A percentile compares a stretch with the other conserved stretches of the same genome.
Evolutionary conservation across 2,329 filamentous ascomycete genomes (phyloP).

Genomic region (Monosporascus cannonballus): DNA sequence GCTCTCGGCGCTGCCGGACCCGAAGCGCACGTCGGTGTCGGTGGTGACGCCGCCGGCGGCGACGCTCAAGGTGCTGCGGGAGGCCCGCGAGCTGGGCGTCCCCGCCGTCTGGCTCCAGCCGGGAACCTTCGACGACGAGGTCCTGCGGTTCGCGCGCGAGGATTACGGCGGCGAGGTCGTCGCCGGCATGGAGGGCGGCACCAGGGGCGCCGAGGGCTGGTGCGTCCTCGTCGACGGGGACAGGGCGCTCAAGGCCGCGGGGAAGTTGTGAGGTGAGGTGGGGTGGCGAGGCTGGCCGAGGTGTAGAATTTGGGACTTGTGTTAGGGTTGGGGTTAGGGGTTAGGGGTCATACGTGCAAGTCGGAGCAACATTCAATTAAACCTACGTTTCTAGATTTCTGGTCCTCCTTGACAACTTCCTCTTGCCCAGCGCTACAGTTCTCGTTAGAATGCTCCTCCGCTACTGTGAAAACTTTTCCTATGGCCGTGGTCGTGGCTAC

Average conservation of each 20-base stretch:
- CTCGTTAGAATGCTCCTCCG: too few relatives aligned
- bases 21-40: constrained; percentile 67
- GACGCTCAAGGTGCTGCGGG: constrained; percentile 66
- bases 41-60: constrained; percentile 81
- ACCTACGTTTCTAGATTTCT: too few relatives aligned
- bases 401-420: too few relatives aligned
- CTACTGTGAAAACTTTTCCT: too few relatives aligned
- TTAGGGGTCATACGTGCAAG: too few relatives aligned
- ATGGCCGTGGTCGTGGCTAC: too few relatives aligned
- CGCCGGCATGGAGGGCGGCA: constrained; percentile 52
- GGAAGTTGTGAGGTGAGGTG: constrained; percentile 35
- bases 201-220: constrained; percentile 65
- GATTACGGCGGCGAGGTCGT: constrained; percentile 63
- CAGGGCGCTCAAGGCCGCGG: constrained; percentile 48
- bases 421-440: too few relatives aligned
- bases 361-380: too few relatives aligned
- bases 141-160: constrained; percentile 59
- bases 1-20: constrained; percentile 58
- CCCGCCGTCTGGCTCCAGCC: constrained; percentile 84
- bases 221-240: constrained; percentile 85
- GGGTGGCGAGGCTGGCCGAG: too few relatives aligned
- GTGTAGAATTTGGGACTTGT: too few relatives aligned
- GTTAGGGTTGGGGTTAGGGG: too few relatives aligned
- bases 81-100: constrained; percentile 70
- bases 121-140: constrained; percentile 74